Evolutionary conservation across 2,329 filamentous ascomycete genomes (phyloP).

Genomic region (Periconia sp.): DNA sequence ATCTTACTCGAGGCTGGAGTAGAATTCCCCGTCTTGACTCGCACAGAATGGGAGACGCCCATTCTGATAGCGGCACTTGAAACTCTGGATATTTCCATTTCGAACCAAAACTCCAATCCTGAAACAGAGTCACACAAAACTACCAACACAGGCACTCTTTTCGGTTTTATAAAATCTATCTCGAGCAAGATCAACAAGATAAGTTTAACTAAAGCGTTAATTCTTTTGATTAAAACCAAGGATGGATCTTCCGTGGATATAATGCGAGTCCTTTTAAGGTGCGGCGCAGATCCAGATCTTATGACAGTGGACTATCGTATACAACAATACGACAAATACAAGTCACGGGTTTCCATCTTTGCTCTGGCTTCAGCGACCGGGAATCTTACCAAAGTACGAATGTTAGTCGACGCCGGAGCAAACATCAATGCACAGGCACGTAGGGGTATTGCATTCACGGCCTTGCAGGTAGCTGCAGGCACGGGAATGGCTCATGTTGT

Average conservation of each 20-base stretch:
- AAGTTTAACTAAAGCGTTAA: neutral
- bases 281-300: neutral
- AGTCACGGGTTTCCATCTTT: neutral
- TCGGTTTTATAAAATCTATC: neutral
- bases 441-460: slow-evolving; percentile 6
- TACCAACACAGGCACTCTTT: neutral
- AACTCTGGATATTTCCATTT: too few relatives aligned
- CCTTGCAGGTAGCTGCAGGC: slow-evolving; percentile 11
- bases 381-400: neutral
- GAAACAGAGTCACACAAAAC: too few relatives aligned
- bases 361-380: neutral
- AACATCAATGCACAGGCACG: neutral
- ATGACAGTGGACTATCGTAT: neutral
- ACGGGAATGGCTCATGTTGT: slow-evolving; percentile 7
- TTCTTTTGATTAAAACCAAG: neutral
- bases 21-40: too few relatives aligned
- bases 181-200: neutral
- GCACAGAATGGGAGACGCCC: too few relatives aligned
- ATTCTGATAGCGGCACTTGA: too few relatives aligned
- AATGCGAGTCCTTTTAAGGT: neutral
- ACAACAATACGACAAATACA: neutral
- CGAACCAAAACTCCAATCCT: too few relatives aligned
- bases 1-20: too few relatives aligned
- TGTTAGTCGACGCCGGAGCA: neutral
- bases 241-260: neutral